Base-by-base conservation (phyloP, 441 rosid genomes). In the Gossypium davidsonii region DNA sequence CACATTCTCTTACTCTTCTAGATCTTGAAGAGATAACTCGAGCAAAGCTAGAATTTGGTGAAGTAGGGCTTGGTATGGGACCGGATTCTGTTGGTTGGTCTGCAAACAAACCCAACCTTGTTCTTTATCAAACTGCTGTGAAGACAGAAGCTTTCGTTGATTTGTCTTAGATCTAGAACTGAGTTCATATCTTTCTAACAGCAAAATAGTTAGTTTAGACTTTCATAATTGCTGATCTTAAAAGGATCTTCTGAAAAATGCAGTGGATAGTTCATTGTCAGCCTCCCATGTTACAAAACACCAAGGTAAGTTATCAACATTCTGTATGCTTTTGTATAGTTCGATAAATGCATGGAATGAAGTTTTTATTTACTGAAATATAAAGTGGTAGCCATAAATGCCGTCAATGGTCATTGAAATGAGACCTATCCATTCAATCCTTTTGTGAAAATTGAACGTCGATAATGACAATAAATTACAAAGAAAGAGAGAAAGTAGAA, bases 11-110 rank as follows among this genome's bases (percentile, higher is more conserved):
- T 21, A 31, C 14, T 18, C 23, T 6, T 31, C 66, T 61, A 61
- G 66, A 61, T 61, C 66, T 31, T 15, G 66, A 31, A n/a, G 66
- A 61, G 66, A 61, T 15, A 31, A 15, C 4, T 61, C 66, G 6
- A 61, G 66, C 66, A 61, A 31, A 31, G 46, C 66, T 61, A 6
- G 66, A 61, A 15, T 31, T 61, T 11, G 34, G 46, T 61, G 66
- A 61, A 31, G 21, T 15, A n/a, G 21, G 46, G 14, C 66, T n/a
- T 61, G 14, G 46, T 61, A 7, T 31, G 46, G 66, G 14, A 31
- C 66, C 46, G 3, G 46, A 61, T 61, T 61, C 66, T 15, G 1
- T 31, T 31, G 14, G 66, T 31, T 61, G 46, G 46, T 11, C 12
- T 61, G 66, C 66, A 31, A 31, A 61, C 23, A 31, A 21, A 31